phyloP scores from a whole-genome alignment of 257 asterid species.

The Plantago elongata region DNA sequence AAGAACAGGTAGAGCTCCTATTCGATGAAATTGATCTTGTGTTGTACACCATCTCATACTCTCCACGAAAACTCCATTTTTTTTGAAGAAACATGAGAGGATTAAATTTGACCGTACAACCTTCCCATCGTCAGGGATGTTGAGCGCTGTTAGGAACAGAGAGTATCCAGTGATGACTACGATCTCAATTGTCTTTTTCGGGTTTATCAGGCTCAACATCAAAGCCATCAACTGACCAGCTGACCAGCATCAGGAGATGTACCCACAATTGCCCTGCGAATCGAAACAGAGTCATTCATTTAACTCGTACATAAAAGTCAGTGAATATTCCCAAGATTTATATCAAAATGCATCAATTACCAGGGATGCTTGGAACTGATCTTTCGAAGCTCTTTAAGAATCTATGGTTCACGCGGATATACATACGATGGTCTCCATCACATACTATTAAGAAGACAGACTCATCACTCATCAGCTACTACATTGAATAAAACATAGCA shows the following conservation, averaged over 20 bases:
- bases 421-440: slow-evolving; percentile 11
- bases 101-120: background rate
- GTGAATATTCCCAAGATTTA: background rate
- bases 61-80: slow-evolving; percentile 9
- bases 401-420: slow-evolving; percentile 7
- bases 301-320: background rate
- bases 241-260: slow-evolving; percentile 32
- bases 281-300: background rate
- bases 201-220: slow-evolving; percentile 30
- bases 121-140: slow-evolving; percentile 29
- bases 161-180: slow-evolving; percentile 36
- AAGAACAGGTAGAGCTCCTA: slow-evolving; percentile 20
- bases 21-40: slow-evolving; percentile 28
- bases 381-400: slow-evolving; percentile 5
- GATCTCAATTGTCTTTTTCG: slow-evolving; percentile 30
- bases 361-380: background rate
- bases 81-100: background rate
- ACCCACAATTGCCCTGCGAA: slow-evolving; percentile 24
- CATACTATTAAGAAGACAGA: background rate
- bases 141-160: slow-evolving; percentile 30
- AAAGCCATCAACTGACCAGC: slow-evolving; percentile 27
- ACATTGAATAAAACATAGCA: background rate
- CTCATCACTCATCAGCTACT: no score
- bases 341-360: background rate
- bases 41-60: slow-evolving; percentile 28